Percentiles rank a stretch among this genome's conserved stretches.
Evolutionary conservation across 257 asterid species (phyloP).

Genomic region (Lycium barbarum): DNA sequence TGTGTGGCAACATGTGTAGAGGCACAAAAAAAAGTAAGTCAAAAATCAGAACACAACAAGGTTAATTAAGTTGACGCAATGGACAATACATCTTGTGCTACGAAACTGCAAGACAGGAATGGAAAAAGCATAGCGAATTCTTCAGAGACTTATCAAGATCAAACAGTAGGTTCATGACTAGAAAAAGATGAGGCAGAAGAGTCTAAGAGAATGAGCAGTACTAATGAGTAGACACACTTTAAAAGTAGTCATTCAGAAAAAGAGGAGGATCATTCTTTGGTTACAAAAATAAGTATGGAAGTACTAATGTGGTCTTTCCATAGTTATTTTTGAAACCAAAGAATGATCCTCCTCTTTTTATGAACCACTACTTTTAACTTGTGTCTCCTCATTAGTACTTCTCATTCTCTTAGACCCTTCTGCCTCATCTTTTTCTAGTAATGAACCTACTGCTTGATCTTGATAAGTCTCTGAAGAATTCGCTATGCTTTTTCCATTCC

Average conservation of each 20-base stretch:
- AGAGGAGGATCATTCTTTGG: neutral
- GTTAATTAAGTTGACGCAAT: conserved; percentile 14
- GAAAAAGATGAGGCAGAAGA: conserved; percentile 7
- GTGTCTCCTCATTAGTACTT: neutral
- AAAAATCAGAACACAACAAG: neutral
- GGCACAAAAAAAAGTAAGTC: conserved; percentile 24
- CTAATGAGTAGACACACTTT: neutral
- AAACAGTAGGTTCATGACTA: neutral
- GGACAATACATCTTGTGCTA: neutral
- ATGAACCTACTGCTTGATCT: neutral
- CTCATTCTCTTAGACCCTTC: conserved; percentile 32
- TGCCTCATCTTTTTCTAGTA: conserved; percentile 26
- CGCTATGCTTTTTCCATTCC: neutral
- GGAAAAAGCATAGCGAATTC: neutral
- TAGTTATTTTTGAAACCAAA: neutral
- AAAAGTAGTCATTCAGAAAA: neutral
- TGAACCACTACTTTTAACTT: neutral
- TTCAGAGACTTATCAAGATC: conserved; percentile 6
- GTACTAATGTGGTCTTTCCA: neutral
- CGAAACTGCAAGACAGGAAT: conserved; percentile 22
- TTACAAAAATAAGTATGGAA: conserved; percentile 11
- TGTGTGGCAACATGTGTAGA: conserved; percentile 27
- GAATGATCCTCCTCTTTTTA: neutral
- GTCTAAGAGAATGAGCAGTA: conserved; percentile 31
- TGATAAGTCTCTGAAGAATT: neutral